Evolutionary conservation across 2,329 filamentous ascomycete genomes (phyloP).

Genomic region (Colletotrichum kahawae): DNA sequence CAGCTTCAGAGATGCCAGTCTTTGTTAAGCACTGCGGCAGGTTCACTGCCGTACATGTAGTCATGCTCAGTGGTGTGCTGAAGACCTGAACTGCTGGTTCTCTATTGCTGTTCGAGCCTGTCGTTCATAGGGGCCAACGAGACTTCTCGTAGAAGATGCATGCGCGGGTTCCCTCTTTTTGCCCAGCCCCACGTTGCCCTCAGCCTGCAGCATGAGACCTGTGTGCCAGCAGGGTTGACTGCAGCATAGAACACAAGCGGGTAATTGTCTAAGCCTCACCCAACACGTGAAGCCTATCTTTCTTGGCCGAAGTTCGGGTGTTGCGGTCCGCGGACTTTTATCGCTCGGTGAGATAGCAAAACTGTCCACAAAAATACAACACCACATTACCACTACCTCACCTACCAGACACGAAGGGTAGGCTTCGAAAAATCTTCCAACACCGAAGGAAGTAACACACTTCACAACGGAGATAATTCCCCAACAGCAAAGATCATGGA

Average conservation of each 20-base stretch:
- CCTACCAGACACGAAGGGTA: neutral
- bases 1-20: neutral
- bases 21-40: neutral
- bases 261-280: neutral
- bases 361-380: neutral
- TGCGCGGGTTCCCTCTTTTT: neutral
- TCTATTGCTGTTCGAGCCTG: neutral
- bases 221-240: neutral
- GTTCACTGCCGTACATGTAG: neutral
- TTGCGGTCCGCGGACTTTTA: neutral
- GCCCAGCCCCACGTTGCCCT: neutral
- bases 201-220: neutral
- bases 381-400: neutral
- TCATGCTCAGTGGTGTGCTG: neutral
- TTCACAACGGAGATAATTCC: neutral
- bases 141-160: neutral
- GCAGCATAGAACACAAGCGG: neutral
- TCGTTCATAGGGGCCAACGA: neutral
- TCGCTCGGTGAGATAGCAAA: neutral
- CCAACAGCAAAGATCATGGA: neutral
- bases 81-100: neutral
- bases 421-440: neutral
- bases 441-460: rapidly evolving
- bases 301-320: neutral
- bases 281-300: neutral